Evolutionary conservation across 1,284 basidiomycete species (phyloP).

Genomic region (Tremellales sp.): DNA sequence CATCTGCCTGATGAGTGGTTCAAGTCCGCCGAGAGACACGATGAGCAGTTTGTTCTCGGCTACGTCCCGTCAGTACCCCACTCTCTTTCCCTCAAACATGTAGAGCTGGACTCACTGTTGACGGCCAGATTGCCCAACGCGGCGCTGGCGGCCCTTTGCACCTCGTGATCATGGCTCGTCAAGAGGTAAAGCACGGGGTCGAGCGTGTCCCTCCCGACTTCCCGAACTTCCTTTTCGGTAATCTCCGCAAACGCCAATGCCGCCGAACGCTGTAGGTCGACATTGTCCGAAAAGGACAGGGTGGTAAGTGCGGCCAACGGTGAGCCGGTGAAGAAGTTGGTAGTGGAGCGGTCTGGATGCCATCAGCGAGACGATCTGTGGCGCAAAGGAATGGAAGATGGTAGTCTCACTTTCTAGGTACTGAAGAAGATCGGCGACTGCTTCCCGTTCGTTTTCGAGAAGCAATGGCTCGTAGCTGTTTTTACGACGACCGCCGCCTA

Average conservation of each 20-base stretch:
- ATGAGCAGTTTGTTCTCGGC: constrained; percentile 99
- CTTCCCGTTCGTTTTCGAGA: constrained; percentile 96
- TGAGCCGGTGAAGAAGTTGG: constrained; percentile 91
- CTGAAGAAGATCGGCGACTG: constrained; percentile 94
- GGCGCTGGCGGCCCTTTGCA: constrained; percentile 95
- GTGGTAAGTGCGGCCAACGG: constrained; percentile 92
- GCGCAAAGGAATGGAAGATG: background rate
- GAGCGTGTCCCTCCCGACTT: constrained; percentile 93
- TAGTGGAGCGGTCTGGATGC: constrained; percentile 88
- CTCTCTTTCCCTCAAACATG: background rate
- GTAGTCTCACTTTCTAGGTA: constrained; percentile 87
- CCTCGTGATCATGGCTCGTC: constrained; percentile 97
- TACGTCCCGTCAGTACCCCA: constrained; percentile 38
- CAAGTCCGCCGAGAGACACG: constrained; percentile 94
- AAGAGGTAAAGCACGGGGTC: constrained; percentile 98
- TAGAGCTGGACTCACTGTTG: constrained; percentile 67
- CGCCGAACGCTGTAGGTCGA: constrained; percentile 95
- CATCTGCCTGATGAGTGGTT: constrained; percentile 98
- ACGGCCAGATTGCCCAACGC: constrained; percentile 98
- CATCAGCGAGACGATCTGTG: background rate
- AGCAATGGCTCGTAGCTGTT: constrained; percentile 88
- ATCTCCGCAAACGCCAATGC: constrained; percentile 99
- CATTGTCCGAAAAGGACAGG: constrained; percentile 98
- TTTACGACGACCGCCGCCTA: constrained; percentile 44
- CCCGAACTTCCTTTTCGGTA: constrained; percentile 98